These are phyloP conservation scores for Colletotrichum siamense DNA, from an alignment of 2,329 filamentous ascomycete genomes.

Conservation along the genomic window DNA sequence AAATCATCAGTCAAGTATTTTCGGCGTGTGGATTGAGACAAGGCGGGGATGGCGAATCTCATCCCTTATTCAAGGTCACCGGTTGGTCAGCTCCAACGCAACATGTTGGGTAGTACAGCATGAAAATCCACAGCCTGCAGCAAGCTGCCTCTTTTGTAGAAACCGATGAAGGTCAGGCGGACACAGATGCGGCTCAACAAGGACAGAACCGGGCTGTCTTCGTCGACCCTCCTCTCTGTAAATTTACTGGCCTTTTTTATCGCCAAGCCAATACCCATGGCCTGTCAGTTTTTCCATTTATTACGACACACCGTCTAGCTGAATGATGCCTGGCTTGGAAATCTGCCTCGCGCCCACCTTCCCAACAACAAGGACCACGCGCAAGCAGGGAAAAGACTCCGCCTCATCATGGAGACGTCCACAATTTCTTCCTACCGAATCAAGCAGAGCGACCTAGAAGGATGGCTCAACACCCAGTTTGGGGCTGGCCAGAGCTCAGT, in stretches of 20 bases:
- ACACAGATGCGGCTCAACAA: not conserved
- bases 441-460: not conserved
- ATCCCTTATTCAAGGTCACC: not conserved
- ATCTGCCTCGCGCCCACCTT: not conserved
- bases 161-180: not conserved
- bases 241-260: not conserved
- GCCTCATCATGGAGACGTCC: not conserved
- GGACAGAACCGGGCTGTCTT: not conserved
- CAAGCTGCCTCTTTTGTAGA: not conserved
- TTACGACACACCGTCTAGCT: not conserved
- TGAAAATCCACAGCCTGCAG: not conserved
- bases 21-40: not conserved
- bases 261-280: not conserved
- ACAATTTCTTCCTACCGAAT: not conserved
- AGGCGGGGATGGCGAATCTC: not conserved
- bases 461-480: not conserved
- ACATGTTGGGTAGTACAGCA: not conserved
- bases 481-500: not conserved
- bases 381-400: not conserved
- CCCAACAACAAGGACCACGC: too few species aligned
- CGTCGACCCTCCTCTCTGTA: not conserved
- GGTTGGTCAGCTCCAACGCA: not conserved
- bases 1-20: fast-evolving
- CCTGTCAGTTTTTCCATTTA: not conserved
- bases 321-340: not conserved